Percentiles rank a stretch among this genome's conserved stretches.
These are phyloP conservation scores for Nepenthes alata DNA, from an alignment of 179 eudicot genomes.

Conservation along the genomic window DNA sequence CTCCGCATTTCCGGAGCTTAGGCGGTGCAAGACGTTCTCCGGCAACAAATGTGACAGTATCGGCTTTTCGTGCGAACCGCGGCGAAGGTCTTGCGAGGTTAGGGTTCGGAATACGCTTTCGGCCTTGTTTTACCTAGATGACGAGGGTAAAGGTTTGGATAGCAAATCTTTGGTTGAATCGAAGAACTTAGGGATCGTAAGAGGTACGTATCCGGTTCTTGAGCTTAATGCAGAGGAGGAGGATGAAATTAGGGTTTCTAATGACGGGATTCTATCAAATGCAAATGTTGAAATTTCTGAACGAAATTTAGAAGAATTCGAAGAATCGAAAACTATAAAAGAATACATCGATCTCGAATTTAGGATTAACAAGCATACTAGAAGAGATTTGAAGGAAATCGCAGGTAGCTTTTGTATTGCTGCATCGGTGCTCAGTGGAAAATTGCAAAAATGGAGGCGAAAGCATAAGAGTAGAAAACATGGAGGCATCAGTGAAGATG, in stretches of 20 bases:
- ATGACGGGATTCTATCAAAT: constrained; percentile 6
- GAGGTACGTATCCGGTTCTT: constrained; percentile 15
- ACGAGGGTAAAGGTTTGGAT: constrained; percentile 14
- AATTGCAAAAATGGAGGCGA: constrained; percentile 56
- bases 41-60: constrained; percentile 22
- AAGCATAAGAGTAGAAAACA: constrained; percentile 37
- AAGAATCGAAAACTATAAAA: constrained; percentile 50
- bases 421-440: constrained; percentile 72
- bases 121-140: constrained; percentile 35
- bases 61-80: constrained; percentile 19
- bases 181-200: constrained; percentile 27
- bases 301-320: constrained; percentile 16
- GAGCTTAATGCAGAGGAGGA: constrained; percentile 22
- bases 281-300: constrained; percentile 22
- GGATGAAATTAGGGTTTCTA: constrained; percentile 17
- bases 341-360: constrained; percentile 69
- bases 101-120: constrained; percentile 32
- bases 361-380: constrained; percentile 8
- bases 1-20: constrained; percentile 36
- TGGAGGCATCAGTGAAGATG: constrained; percentile 3
- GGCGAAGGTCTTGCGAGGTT: constrained; percentile 62
- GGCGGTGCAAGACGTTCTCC: constrained; percentile 53
- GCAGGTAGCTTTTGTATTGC: constrained; percentile 35
- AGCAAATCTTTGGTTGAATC: constrained; percentile 20
- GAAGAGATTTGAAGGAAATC: constrained; percentile 22